Base-by-base conservation (phyloP, 2,329 filamentous ascomycete species). In the Ascosphaera apis region DNA sequence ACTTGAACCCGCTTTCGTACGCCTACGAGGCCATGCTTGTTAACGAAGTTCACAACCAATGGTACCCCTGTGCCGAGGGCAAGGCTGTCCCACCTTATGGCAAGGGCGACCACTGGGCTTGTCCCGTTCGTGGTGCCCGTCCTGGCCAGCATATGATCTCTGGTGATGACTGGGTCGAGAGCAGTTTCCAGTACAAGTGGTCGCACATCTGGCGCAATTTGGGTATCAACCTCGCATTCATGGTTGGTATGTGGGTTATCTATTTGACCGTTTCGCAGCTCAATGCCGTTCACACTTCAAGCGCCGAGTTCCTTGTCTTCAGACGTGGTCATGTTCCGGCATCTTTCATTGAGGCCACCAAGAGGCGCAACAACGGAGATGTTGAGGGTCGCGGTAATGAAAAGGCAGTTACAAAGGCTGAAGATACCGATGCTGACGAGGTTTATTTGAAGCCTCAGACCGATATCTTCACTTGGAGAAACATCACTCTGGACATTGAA, bases 271-370 rank as follows among this genome's bases (percentile, higher is more conserved):
- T 68, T 0, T 65, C 66, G 0, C 76, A 82, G 46, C 43, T 76
- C 44, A 77, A 77, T 51, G 72, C 73, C 0, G 60, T 66, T 1
- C 68, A 66, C 0, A 57, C 60, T 1, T 76, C 68, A 36, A 72
- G 66, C 1, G 76, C 72, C 0, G 76, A 83, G 47, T 66, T 72
- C 1, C 63, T 83, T 1, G 69, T 82, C 7, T 82, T 79, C 49
- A 64, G 61, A 27, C 57, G 64, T 3, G 67, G 68, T 2, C 58
- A 63, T 35, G 59, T 67, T 4, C 66, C 67, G 0, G n/a, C 27
- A 6, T 30, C 27, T 13, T 30, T 30, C 27, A 6, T 30, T 4
- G 27, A 30, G 36, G 44, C 50, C 13, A 36, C 23, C 15, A 28
- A 37, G 9, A 39, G 51, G 28, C 41, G 40, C 8, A 48, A 53